Base-by-base conservation (phyloP, 2,329 filamentous ascomycete genomes). In the Talaromyces sp. region DNA sequence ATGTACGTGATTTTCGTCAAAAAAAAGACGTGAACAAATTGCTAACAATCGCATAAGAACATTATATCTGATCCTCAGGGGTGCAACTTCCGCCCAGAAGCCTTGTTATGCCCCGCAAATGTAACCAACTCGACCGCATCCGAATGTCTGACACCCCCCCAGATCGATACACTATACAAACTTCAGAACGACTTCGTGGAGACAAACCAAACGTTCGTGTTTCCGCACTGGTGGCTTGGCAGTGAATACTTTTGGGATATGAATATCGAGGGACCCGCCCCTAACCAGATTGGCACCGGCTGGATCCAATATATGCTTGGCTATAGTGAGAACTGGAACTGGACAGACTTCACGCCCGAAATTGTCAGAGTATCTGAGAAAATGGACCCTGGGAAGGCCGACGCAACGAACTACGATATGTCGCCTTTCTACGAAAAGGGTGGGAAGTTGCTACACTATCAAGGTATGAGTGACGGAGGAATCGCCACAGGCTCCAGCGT, bases 391-490 rank as follows among this genome's bases (percentile, higher is more conserved):
- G 44, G 44, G 1, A 36, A 47, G 10, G 32, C 44, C 19, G 22
- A 30, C 4, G 44, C 44, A 1, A 17, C 22, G 4, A 19, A 47
- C n/a, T 47, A 20, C n/a, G 19, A 47, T n/a, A 17, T 47, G 8
- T 5, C 30, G 11, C 44, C 44, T 11, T 47, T 47, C 32, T 20
- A 37, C 4, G 16, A 4, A 22, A 36, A 8, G 4, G 44, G 44
- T 9, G 13, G 17, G 14, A 47, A 47, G 19, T 32, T 47, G 2
- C n/a, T 37, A 6, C 48, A 54, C 17, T 59, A 62, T 41, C 60
- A 61, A 30, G 60, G 60, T 4, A 32, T 54, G 14, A 42, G 56
- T 2, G 60, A 62, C 32, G 52, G 35, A 4, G 14, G 11, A 19
- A 24, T 52, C 9, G 22, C 45, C 4, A 30, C 45, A 11, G 50